Conservation (phyloP, 371 early-diverging fungal genomes). For the Rhizomucor miehei region DNA sequence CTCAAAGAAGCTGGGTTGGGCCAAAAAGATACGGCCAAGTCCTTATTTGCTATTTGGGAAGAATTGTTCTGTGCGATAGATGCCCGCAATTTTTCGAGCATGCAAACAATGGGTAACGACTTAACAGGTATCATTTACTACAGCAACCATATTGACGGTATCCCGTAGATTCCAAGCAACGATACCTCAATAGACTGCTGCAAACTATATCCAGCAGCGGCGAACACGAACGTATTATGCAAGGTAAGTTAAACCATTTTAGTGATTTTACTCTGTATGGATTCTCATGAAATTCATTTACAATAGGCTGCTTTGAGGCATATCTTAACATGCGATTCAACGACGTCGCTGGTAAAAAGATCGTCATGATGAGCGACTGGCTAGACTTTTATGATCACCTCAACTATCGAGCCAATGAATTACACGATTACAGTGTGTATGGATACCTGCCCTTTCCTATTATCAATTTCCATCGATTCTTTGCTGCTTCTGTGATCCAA, state of each 20-base stretch:
- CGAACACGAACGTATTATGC: slow-evolving; percentile 81
- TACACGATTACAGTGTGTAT: slow-evolving; percentile 50
- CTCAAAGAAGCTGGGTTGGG: slow-evolving; percentile 60
- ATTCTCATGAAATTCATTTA: background rate
- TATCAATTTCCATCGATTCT: slow-evolving; percentile 78
- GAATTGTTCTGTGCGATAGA: slow-evolving; percentile 62
- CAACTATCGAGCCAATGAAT: slow-evolving; percentile 43
- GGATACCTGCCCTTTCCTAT: slow-evolving; percentile 74
- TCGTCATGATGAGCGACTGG: slow-evolving; percentile 73
- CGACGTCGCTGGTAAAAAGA: slow-evolving; percentile 69
- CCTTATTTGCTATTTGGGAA: slow-evolving; percentile 79
- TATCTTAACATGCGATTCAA: slow-evolving; percentile 76
- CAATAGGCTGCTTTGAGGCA: slow-evolving; percentile 86
- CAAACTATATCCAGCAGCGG: slow-evolving; percentile 63
- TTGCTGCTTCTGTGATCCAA: slow-evolving; percentile 66
- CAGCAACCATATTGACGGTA: background rate
- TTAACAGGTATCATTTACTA: background rate
- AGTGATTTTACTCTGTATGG: background rate
- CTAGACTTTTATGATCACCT: slow-evolving; percentile 79
- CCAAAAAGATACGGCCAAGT: slow-evolving; percentile 78
- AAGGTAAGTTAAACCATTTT: slow-evolving; percentile 47
- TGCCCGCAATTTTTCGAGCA: slow-evolving; percentile 15
- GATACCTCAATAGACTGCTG: slow-evolving; percentile 51
- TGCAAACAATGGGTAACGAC: slow-evolving; percentile 14
- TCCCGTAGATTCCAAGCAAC: slow-evolving; percentile 13